Evolutionary conservation across 768 basidiomycete species (phyloP).

Genomic region (Lactarius quietus): DNA sequence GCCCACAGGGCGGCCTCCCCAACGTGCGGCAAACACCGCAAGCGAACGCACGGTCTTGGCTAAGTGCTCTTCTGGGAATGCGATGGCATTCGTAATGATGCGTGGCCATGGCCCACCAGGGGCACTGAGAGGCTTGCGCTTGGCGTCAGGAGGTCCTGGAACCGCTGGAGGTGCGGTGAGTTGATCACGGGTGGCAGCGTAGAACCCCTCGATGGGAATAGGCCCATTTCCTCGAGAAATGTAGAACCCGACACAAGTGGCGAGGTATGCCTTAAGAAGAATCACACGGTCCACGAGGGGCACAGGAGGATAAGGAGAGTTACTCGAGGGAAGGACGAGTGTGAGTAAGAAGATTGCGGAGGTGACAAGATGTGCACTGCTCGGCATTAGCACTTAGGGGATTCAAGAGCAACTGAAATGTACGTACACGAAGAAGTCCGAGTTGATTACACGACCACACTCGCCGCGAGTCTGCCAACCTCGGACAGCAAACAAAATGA

Average conservation of each 20-base stretch:
- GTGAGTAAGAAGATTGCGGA: slow-evolving; percentile 60
- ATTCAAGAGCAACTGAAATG: no score
- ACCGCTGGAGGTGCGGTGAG: slow-evolving; percentile 29
- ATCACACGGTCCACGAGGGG: slow-evolving; percentile 43
- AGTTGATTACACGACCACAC: slow-evolving; percentile 39
- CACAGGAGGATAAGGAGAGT: slow-evolving; percentile 25
- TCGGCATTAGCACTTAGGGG: no score
- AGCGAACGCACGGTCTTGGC: no score
- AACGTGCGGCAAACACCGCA: no score
- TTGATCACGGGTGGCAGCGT: no score
- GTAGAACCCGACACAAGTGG: slow-evolving; percentile 49
- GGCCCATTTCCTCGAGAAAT: no score
- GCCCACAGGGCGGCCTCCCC: no score
- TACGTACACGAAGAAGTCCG: slow-evolving; percentile 60
- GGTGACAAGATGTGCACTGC: no score
- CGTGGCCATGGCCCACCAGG: slow-evolving; percentile 47
- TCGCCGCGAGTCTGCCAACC: slow-evolving; percentile 37
- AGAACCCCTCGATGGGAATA: no score
- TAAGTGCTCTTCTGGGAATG: slow-evolving; percentile 58
- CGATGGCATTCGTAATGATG: slow-evolving; percentile 50
- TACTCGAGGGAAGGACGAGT: slow-evolving; percentile 37
- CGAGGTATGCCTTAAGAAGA: slow-evolving; percentile 57
- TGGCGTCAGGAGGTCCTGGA: slow-evolving; percentile 25
- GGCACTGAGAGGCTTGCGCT: slow-evolving; percentile 11
- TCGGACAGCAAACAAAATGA: no score